Base-by-base conservation (phyloP, 768 basidiomycete species). In the Amanita polypyramis region DNA sequence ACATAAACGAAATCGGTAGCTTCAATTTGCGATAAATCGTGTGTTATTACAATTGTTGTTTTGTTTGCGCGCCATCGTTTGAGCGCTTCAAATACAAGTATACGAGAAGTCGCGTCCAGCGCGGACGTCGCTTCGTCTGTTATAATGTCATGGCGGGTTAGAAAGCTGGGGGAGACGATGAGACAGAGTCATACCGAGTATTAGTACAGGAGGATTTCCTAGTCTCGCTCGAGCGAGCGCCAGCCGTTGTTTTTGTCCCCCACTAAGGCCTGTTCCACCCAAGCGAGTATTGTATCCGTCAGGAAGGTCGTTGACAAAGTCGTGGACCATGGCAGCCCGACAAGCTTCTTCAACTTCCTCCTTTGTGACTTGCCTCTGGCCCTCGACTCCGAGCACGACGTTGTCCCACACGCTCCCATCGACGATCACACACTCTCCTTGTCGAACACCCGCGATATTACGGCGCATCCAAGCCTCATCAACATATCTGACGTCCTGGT, bases 31-130 rank as follows among this genome's bases (percentile, higher is more conserved):
- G 83, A 82, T 14, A 98, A 78, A 56, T 98, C 96, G 63, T 98
- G 95, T 0, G 95, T 97, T 61, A 97, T 96, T 52, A 94, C 83
- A 59, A 94, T 82, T 5, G 90, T 96, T 4, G 90, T 97, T 56
- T 79, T 80, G 67, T 85, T 84, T 12, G 60, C 58, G 5, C 89
- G 73, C 85, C 85, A 90, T 2, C 64, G 64, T 57, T 71, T 71
- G 45, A 82, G 67, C 1, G 83, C 83, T 49, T 79, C 76, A 43
- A 90, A 89, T 15, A 97, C 89, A 38, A 92, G 76, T 19, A 89
- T 69, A 15, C 94, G 84, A 1, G 93, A 90, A 2, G 85, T 83
- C 10, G 83, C 78, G 63, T 97, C 95, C 50, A 98, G 70, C 14
- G 85, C 83, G 1, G 84, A 87, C 2, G 86, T 88, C 1, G 82